Conservation (phyloP, 2,329 filamentous ascomycete species). For the Trichoderma gracile region DNA sequence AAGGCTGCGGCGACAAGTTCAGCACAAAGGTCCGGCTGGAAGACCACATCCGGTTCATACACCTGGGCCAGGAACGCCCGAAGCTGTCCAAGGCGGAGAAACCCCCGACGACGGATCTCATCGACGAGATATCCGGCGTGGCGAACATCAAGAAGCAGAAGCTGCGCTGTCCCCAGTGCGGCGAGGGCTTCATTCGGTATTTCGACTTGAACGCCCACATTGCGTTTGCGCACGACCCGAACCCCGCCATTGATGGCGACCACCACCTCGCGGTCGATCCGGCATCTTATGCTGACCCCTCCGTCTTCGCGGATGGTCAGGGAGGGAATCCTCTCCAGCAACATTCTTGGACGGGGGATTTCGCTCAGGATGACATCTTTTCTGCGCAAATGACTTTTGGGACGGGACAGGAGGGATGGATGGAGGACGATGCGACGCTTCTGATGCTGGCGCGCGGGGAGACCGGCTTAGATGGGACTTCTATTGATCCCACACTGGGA, state of each 20-base stretch:
- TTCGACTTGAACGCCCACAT: constrained; percentile 53
- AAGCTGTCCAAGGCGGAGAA: constrained; percentile 32
- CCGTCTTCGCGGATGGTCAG: constrained; percentile 30
- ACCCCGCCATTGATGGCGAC: not conserved
- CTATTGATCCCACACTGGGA: constrained; percentile 39
- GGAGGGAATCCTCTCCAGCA: constrained; percentile 26
- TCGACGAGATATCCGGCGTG: constrained; percentile 48
- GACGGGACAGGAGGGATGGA: constrained; percentile 44
- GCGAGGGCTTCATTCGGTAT: constrained; percentile 50
- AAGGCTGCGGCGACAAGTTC: constrained; percentile 75
- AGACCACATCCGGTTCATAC: constrained; percentile 80
- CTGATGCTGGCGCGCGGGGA: constrained; percentile 41
- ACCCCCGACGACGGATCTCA: constrained; percentile 34
- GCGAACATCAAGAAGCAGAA: constrained; percentile 45
- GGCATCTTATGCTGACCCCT: constrained; percentile 10
- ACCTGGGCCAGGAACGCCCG: constrained; percentile 63
- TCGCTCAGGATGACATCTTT: constrained; percentile 39
- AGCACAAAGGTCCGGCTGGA: constrained; percentile 76
- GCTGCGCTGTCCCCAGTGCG: constrained; percentile 50
- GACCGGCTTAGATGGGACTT: constrained; percentile 30
- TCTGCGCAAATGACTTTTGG: constrained; percentile 39
- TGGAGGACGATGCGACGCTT: constrained; percentile 48
- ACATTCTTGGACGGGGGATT: constrained; percentile 32
- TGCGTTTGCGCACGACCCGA: constrained; percentile 33
- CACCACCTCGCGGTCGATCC: not conserved